Percentiles rank a stretch among this genome's conserved stretches.
Evolutionary conservation across 1,139 yeast genomes (phyloP).

Genomic region (Yamadazyma buinensis): DNA sequence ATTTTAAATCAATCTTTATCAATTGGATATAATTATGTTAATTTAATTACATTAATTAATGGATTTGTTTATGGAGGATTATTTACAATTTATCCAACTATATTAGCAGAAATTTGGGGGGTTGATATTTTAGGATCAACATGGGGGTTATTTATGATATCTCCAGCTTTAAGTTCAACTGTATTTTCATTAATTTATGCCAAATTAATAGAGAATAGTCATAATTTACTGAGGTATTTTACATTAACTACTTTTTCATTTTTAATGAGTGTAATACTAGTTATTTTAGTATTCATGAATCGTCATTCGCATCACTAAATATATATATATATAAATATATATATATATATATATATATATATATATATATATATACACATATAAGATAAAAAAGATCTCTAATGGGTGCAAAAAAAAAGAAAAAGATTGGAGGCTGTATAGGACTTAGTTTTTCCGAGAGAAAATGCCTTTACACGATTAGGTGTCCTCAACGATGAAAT

Average conservation of each 20-base stretch:
- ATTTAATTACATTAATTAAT: slow-evolving; percentile 44
- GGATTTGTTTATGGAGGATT: slow-evolving; percentile 82
- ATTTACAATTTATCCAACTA: slow-evolving; percentile 81
- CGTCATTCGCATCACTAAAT: neutral
- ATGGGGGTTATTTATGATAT: slow-evolving; percentile 88
- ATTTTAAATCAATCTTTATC: slow-evolving; percentile 34
- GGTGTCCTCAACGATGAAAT: no score
- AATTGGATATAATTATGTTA: slow-evolving; percentile 4
- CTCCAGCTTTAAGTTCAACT: slow-evolving; percentile 85
- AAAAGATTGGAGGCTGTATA: no score
- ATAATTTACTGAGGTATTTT: slow-evolving; percentile 29
- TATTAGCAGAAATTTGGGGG: slow-evolving; percentile 85
- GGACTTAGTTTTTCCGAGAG: no score
- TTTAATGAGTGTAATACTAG: slow-evolving; percentile 23
- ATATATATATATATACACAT: no score
- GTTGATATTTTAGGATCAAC: slow-evolving; percentile 85
- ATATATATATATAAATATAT: neutral
- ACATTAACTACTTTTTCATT: slow-evolving; percentile 29
- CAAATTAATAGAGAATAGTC: slow-evolving; percentile 46
- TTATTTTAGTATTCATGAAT: neutral
- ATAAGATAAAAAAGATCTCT: no score
- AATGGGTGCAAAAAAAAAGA: no score
- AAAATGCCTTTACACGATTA: no score
- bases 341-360: no score
- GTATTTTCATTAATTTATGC: slow-evolving; percentile 74